phyloP scores from a whole-genome alignment of 148 eudicot species.

The Rhododendron ovatum region DNA sequence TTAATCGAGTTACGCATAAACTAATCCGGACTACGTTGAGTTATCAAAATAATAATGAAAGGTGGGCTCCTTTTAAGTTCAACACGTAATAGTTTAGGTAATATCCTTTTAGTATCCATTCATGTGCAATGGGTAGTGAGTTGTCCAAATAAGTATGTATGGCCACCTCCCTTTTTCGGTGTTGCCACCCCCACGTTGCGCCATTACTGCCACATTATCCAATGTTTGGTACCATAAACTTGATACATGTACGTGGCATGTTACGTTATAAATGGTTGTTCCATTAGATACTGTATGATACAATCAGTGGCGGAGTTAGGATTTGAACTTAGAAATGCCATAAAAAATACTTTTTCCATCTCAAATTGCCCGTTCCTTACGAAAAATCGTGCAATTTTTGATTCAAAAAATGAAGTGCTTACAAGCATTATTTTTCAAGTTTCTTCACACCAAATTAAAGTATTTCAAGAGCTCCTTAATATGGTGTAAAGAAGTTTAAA shows the following conservation, averaged over 20 bases:
- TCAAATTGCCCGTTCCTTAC: rapidly evolving
- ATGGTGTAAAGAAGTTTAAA: too few relatives aligned
- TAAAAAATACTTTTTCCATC: too few relatives aligned
- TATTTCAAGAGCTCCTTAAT: too few relatives aligned
- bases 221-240: neutral
- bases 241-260: neutral
- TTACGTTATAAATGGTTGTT: neutral
- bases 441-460: too few relatives aligned
- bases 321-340: too few relatives aligned
- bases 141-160: neutral
- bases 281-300: neutral
- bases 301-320: too few relatives aligned
- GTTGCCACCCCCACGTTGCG: neutral
- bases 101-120: neutral
- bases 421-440: too few relatives aligned
- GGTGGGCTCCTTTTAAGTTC: neutral
- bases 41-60: neutral
- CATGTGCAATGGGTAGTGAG: neutral
- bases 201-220: slow-evolving; percentile 9
- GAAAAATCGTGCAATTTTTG: too few relatives aligned
- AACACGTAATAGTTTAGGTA: neutral
- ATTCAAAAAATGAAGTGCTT: too few relatives aligned
- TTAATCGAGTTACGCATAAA: too few relatives aligned
- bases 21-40: too few relatives aligned
- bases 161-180: neutral